phyloP scores from a whole-genome alignment of 2,329 filamentous ascomycete species.

The Trichoderma atrobrunneum region DNA sequence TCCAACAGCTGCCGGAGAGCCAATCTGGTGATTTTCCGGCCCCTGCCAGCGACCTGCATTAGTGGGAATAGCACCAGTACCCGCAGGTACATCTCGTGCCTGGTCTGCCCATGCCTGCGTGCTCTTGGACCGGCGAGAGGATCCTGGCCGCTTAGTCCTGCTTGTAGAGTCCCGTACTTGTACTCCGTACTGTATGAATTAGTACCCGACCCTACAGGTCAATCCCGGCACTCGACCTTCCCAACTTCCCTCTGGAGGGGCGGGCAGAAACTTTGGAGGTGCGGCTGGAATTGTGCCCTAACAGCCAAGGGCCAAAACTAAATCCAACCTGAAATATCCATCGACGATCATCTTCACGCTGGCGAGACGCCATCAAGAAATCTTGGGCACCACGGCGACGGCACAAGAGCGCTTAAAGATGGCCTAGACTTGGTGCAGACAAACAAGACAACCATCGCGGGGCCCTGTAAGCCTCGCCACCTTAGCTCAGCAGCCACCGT shows the following conservation, averaged over 20 bases:
- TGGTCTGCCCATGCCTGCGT: constrained; percentile 5
- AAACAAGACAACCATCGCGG: neutral
- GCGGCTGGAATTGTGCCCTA: constrained; percentile 11
- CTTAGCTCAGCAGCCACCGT: constrained; percentile 16
- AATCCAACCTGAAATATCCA: neutral
- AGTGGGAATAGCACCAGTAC: constrained; percentile 6
- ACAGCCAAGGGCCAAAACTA: neutral
- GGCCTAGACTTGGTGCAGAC: neutral
- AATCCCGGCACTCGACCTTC: neutral
- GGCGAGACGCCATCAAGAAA: neutral
- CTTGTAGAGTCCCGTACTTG: neutral
- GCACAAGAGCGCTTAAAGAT: neutral
- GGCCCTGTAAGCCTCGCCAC: constrained; percentile 8
- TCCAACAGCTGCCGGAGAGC: neutral
- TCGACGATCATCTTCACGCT: constrained; percentile 3
- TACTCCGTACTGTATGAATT: neutral
- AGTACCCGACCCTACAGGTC: neutral
- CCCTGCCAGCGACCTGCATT: constrained; percentile 16
- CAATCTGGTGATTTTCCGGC: constrained; percentile 4
- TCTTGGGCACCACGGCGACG: neutral
- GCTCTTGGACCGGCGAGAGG: neutral
- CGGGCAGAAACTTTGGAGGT: constrained; percentile 12
- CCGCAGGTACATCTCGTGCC: constrained; percentile 1
- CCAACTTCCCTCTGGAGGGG: neutral
- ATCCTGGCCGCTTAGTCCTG: neutral